Evolutionary conservation across 2,329 filamentous ascomycete species (phyloP).

Genomic region (Claviceps humidiphila): DNA sequence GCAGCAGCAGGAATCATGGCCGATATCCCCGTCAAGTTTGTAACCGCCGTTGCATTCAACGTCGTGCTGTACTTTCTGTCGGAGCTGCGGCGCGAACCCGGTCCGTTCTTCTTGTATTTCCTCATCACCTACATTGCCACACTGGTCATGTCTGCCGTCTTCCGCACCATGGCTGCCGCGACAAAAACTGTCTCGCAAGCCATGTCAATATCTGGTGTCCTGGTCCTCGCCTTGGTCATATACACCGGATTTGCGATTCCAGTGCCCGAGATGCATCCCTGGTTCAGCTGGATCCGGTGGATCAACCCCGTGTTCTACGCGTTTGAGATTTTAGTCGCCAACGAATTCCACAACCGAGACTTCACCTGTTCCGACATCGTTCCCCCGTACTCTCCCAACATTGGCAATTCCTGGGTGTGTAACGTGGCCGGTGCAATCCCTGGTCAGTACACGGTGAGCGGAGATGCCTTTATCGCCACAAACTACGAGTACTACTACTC

Average conservation of each 20-base stretch:
- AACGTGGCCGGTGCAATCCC: conserved; percentile 38
- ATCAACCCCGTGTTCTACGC: conserved; percentile 62
- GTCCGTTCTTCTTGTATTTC: conserved; percentile 64
- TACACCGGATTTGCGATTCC: conserved; percentile 45
- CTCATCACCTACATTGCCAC: conserved; percentile 55
- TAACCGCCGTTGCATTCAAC: conserved; percentile 36
- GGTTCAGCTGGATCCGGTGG: conserved; percentile 66
- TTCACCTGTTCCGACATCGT: conserved; percentile 42
- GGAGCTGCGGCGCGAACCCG: conserved; percentile 41
- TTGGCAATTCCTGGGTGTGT: conserved; percentile 38
- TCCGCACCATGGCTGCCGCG: conserved; percentile 58
- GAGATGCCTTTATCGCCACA: conserved; percentile 44
- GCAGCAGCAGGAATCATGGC: conserved; percentile 39
- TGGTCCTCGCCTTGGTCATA: conserved; percentile 47
- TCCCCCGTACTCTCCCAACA: conserved; percentile 30
- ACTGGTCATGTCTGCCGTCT: conserved; percentile 63
- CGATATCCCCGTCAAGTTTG: conserved; percentile 46
- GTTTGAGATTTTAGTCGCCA: conserved; percentile 60
- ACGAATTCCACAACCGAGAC: conserved; percentile 51
- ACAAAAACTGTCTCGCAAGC: conserved; percentile 53
- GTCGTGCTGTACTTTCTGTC: conserved; percentile 45
- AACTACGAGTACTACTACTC: conserved; percentile 43
- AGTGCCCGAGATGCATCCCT: conserved; percentile 49
- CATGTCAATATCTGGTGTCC: conserved; percentile 36
- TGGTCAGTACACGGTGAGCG: conserved; percentile 40